Percentiles rank a stretch among this genome's conserved stretches.
Evolutionary conservation across 768 basidiomycete species (phyloP).

Genomic region (Tricholoma terreum): DNA sequence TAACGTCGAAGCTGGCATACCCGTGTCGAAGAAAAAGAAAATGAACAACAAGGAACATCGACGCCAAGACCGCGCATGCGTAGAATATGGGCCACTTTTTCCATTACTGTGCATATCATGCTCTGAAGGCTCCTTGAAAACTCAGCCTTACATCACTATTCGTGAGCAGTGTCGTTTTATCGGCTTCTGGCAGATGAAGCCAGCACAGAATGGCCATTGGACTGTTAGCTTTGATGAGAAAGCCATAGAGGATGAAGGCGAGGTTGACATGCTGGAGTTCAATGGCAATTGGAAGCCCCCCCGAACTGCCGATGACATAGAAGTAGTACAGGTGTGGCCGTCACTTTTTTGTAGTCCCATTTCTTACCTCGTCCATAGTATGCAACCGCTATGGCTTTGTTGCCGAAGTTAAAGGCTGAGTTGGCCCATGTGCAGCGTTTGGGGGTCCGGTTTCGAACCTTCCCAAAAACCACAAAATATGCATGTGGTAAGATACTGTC

Average conservation of each 20-base stretch:
- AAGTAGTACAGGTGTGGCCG: neutral
- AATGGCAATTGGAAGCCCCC: neutral
- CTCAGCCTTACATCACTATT: neutral
- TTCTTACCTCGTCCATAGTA: neutral
- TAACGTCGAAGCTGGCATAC: too few relatives aligned
- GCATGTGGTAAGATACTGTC: too few relatives aligned
- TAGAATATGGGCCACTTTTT: neutral
- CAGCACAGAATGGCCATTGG: neutral
- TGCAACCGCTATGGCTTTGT: neutral
- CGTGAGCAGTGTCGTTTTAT: neutral
- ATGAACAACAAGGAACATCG: too few relatives aligned
- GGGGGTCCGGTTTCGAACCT: neutral
- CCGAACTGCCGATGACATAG: neutral
- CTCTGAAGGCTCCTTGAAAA: neutral
- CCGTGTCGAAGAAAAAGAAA: too few relatives aligned
- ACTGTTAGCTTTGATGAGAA: neutral
- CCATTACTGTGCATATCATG: neutral
- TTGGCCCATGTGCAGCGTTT: neutral
- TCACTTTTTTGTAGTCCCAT: neutral
- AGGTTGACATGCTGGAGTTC: too few relatives aligned
- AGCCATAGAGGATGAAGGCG: neutral
- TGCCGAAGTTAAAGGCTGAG: neutral
- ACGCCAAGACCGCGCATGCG: neutral
- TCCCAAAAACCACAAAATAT: neutral
- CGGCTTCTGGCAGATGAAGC: neutral